A percentile compares a stretch with the other conserved stretches of the same genome.
These are phyloP conservation scores for Penicillium angulare DNA, from an alignment of 495 filamentous ascomycete species.

Conservation along the genomic window DNA sequence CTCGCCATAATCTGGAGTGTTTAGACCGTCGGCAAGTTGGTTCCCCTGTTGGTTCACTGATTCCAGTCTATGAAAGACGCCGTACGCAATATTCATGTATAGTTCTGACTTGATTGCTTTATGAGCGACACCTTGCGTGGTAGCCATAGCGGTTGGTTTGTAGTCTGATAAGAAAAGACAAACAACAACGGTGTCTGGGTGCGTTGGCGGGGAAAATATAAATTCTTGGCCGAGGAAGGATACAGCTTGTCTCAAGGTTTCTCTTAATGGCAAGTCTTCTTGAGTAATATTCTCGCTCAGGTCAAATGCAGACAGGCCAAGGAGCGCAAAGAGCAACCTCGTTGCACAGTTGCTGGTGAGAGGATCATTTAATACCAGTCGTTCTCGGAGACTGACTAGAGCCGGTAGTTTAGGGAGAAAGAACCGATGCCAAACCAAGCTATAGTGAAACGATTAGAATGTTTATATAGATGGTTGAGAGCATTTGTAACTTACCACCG, in stretches of 20 bases:
- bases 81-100: conserved; percentile 3
- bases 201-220: background rate
- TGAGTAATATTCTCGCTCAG: background rate
- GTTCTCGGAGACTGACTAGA: background rate
- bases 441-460: too few relatives aligned
- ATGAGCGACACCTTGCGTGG: background rate
- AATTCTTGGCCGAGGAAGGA: conserved; percentile 2
- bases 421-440: conserved; percentile 2
- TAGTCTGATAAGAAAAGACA: background rate
- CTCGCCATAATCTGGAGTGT: background rate
- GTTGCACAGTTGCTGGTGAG: background rate
- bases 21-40: background rate
- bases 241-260: background rate
- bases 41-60: background rate
- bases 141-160: conserved; percentile 3
- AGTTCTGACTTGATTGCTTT: conserved; percentile 1
- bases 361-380: background rate
- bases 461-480: too few relatives aligned
- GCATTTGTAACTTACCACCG: too few relatives aligned
- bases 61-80: background rate
- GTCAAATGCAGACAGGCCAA: background rate
- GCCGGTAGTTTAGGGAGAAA: background rate
- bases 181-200: background rate
- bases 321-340: background rate
- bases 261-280: background rate